Conservation (phyloP, 305 asterid species). For the Solanum hybrid region DNA sequence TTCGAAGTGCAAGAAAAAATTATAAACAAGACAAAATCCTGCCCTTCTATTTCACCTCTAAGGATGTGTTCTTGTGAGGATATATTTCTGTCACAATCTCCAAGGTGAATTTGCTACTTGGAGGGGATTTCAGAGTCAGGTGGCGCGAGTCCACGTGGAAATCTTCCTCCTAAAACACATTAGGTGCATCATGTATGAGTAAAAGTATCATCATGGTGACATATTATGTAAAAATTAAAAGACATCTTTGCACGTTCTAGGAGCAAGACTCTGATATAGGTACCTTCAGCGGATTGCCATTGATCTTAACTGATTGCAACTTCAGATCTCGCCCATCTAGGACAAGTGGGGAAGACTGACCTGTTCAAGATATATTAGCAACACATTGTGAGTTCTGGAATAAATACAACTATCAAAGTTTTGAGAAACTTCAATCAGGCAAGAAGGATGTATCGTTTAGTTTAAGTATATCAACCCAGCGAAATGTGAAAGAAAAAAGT, state of each 20-base stretch:
- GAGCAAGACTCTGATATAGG: neutral
- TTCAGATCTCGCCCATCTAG: constrained; percentile 73
- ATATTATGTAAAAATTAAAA: neutral
- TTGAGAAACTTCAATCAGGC: neutral
- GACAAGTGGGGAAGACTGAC: constrained; percentile 53
- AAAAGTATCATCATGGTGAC: neutral
- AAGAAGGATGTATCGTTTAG: neutral
- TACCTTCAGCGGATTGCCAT: constrained; percentile 63
- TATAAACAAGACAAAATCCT: neutral
- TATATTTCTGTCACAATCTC: constrained; percentile 73
- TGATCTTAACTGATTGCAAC: constrained; percentile 50
- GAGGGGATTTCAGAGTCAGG: constrained; percentile 59
- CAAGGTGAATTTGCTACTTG: constrained; percentile 57
- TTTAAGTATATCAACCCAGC: neutral
- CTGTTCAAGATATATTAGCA: constrained; percentile 22
- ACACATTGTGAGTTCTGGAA: neutral
- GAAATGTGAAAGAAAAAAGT: neutral
- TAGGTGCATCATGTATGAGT: neutral
- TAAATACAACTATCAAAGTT: neutral
- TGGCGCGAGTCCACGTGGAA: constrained; percentile 49
- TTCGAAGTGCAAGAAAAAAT: neutral
- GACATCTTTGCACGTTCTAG: neutral
- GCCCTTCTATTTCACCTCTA: constrained; percentile 45
- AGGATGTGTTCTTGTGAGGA: constrained; percentile 77
- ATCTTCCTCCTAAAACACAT: constrained; percentile 51